A percentile compares a stretch with the other conserved stretches of the same genome.
phyloP scores from a whole-genome alignment of 2,329 filamentous ascomycete genomes.

The Teratosphaeriaceae sp. region DNA sequence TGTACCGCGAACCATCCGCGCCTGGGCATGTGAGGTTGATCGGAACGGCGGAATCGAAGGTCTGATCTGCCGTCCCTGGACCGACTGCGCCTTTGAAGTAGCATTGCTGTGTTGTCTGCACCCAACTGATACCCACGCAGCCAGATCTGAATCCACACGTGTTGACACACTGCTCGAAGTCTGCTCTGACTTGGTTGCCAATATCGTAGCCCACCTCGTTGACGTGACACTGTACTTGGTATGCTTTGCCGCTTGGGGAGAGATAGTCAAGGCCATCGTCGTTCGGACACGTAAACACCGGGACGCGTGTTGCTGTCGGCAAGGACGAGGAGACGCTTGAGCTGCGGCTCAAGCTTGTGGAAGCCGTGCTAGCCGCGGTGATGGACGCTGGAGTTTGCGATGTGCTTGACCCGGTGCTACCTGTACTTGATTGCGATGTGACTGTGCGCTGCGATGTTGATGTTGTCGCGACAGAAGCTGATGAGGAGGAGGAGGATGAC shows the following conservation, averaged over 20 bases:
- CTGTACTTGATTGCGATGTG: neutral
- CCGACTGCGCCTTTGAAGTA: constrained; percentile 16
- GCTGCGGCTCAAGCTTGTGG: neutral
- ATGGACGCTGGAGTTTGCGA: neutral
- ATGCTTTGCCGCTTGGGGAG: constrained; percentile 16
- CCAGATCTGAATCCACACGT: constrained; percentile 14
- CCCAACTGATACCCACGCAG: constrained; percentile 16
- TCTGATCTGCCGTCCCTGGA: neutral
- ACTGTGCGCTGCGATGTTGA: too few relatives aligned
- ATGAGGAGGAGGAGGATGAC: neutral
- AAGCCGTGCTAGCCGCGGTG: neutral
- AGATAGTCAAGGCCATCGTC: constrained; percentile 22
- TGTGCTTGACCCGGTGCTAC: neutral
- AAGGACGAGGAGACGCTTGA: constrained; percentile 3
- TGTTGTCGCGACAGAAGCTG: neutral
- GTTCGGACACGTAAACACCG: constrained; percentile 18
- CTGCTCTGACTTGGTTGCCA: constrained; percentile 7
- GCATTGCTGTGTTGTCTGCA: constrained; percentile 10
- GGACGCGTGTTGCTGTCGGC: constrained; percentile 13
- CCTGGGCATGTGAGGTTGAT: constrained; percentile 19
- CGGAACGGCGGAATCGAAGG: constrained; percentile 10
- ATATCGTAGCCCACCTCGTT: constrained; percentile 14
- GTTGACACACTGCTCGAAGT: constrained; percentile 19
- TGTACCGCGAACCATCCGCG: constrained; percentile 15
- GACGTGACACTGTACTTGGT: constrained; percentile 16